Evolutionary conservation across 2,329 filamentous ascomycete species (phyloP).

Genomic region (Colletotrichum falcatum): DNA sequence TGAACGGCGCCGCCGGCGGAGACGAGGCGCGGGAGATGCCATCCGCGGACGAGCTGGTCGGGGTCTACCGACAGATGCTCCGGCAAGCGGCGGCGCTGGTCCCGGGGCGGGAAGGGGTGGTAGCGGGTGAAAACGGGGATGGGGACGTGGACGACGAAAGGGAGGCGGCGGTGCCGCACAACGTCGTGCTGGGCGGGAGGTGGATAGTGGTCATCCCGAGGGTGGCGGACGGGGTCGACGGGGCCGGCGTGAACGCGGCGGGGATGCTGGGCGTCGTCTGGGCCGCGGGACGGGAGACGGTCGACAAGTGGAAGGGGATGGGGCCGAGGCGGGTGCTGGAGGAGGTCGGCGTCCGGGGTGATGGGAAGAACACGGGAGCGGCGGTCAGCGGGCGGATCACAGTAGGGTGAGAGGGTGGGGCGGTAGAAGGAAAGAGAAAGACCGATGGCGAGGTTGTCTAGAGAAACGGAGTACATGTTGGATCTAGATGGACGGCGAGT

Average conservation of each 20-base stretch:
- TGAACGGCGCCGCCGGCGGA: neutral
- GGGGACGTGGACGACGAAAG: conserved; percentile 20
- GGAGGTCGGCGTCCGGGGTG: conserved; percentile 50
- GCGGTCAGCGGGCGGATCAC: neutral
- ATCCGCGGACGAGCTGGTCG: conserved; percentile 35
- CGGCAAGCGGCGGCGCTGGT: conserved; percentile 39
- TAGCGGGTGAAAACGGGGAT: conserved; percentile 3
- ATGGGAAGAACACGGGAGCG: neutral
- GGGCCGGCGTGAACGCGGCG: conserved; percentile 56
- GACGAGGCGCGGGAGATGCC: neutral
- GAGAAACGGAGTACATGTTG: neutral
- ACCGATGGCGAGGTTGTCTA: neutral
- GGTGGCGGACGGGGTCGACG: conserved; percentile 49
- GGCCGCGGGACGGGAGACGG: conserved; percentile 43
- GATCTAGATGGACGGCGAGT: neutral
- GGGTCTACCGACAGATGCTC: conserved; percentile 47
- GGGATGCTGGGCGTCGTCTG: conserved; percentile 62
- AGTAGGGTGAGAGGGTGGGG: neutral
- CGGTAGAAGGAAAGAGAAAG: neutral
- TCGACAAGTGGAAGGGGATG: conserved; percentile 51
- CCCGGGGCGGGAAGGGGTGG: conserved; percentile 25
- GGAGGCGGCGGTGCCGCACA: conserved; percentile 53
- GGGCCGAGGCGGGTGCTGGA: conserved; percentile 52
- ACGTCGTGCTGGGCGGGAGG: conserved; percentile 56
- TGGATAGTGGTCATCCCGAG: conserved; percentile 63